These are phyloP conservation scores for Trypanosoma rangeli DNA, from an alignment of 208 protist species.

Conservation along the genomic window DNA sequence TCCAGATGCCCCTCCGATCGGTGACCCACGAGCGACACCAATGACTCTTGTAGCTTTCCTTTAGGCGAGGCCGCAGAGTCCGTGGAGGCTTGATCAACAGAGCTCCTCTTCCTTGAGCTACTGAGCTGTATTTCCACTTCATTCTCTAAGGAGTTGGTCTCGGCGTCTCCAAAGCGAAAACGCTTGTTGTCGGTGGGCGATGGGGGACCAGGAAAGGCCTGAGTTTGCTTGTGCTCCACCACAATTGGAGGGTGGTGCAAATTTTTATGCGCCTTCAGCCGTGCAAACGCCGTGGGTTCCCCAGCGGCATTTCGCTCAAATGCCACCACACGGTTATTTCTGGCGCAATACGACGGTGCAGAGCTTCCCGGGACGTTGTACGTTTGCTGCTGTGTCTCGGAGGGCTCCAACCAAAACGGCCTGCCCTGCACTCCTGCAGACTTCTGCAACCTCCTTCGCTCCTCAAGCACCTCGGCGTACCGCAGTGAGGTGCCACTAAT, in stretches of 20 bases:
- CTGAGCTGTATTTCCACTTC: neutral
- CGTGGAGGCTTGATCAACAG: no score
- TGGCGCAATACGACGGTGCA: slow-evolving; percentile 30
- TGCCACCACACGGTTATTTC: neutral
- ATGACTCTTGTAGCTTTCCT: neutral
- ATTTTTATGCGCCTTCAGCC: slow-evolving; percentile 3
- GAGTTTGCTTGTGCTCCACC: neutral
- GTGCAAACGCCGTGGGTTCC: neutral
- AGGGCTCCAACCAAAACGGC: slow-evolving; percentile 47
- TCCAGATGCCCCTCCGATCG: neutral
- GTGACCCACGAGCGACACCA: neutral
- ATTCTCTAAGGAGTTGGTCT: no score
- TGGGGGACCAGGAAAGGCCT: neutral
- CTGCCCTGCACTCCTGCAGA: neutral
- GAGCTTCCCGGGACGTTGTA: slow-evolving; percentile 39
- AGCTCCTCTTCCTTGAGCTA: neutral
- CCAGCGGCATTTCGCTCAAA: neutral
- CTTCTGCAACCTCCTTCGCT: neutral
- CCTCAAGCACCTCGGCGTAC: slow-evolving; percentile 19
- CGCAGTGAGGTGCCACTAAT: neutral
- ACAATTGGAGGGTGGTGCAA: slow-evolving; percentile 1
- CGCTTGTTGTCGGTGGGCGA: neutral
- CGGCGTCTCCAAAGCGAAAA: no score
- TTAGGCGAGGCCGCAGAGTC: neutral
- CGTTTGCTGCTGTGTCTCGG: slow-evolving; percentile 43